Evolutionary conservation across 2,329 filamentous ascomycete species (phyloP), one percentile per base, ranked within the genome.

Genomic region (Fusarium subtropicale): DNA sequence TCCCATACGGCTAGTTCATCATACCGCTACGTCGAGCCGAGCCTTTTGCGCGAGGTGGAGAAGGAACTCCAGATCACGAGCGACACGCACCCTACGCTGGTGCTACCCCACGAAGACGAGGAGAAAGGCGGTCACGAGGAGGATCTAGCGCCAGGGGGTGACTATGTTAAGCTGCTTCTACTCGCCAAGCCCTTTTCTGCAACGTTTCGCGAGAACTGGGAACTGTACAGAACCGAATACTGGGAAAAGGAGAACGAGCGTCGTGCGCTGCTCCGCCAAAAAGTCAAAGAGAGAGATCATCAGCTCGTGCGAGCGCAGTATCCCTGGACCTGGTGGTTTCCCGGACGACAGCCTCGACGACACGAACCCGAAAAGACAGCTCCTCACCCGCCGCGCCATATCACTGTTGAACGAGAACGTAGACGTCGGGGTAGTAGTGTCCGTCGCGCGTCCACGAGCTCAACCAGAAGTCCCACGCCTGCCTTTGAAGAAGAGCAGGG

Each of bases 161-260:
- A 98, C 80, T 92, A 95, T 76, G 91, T 99, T 73, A 96, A 97
- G 79, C 86, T 99, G 1, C 84, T 98, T 20, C 85, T 99, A 10
- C 87, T 97, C 13, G 93, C 96, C 1, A 99, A 99, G 77, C 94
- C 94, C 1, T 99, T 99, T 76, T 97, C 93, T 8, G 91, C 96
- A 0, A 93, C 93, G 47, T 99, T 99, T 76, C 88, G 96, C 22
- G 94, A 98, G 78, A 97, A 97, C 70, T 99, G 96, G 96, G 96
- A 99, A 76, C 85, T 95, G 18, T 99, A 97, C 80, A 88, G 96
- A 55, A 90, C 91, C 34, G 94, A 97, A 64, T 99, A 97, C 80
- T 99, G 96, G 96, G 95, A 97, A 74, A 90, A 90, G 65, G 96
- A 99, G 79, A 99, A 99, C 76, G 93, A 97, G 78, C 90, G 95